phyloP scores from a whole-genome alignment of 2,329 filamentous ascomycete species.

The Blastomyces emzantsi region DNA sequence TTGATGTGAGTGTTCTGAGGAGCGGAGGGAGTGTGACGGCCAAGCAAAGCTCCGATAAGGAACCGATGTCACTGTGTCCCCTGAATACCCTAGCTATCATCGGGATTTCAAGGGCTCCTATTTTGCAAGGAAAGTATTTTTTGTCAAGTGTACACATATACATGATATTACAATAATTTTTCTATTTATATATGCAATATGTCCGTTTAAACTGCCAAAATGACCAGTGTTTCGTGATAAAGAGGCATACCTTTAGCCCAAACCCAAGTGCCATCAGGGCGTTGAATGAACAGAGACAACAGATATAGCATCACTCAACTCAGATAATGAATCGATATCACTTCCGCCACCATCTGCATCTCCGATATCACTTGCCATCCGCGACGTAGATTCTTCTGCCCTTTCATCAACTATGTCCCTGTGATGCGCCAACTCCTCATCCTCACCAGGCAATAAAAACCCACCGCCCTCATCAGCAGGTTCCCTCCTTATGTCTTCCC shows the following conservation, averaged over 20 bases:
- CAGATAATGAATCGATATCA: constrained; percentile 8
- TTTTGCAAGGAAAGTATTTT: not conserved
- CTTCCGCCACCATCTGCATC: not conserved
- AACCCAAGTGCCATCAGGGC: not conserved
- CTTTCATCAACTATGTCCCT: constrained; percentile 2
- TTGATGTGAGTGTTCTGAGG: not conserved
- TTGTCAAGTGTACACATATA: not conserved
- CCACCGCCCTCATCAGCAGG: constrained; percentile 22
- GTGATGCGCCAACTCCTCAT: constrained; percentile 13
- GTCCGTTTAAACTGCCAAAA: not conserved
- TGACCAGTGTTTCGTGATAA: not conserved
- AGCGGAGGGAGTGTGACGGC: not conserved
- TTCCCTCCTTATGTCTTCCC: not conserved
- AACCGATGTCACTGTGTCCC: not conserved
- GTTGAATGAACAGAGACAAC: constrained; percentile 1
- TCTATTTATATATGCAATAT: not conserved
- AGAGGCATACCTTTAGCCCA: not conserved
- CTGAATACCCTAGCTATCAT: no score
- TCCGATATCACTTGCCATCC: not conserved
- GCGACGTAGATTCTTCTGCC: not conserved
- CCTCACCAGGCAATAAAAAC: constrained; percentile 27
- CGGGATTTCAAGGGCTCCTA: not conserved
- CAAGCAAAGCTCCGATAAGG: not conserved
- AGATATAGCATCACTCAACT: constrained; percentile 14
- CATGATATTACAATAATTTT: not conserved